Evolutionary conservation across 2,329 filamentous ascomycete genomes (phyloP), one percentile per base, ranked within the genome.

Genomic region (Talaromyces piceae): DNA sequence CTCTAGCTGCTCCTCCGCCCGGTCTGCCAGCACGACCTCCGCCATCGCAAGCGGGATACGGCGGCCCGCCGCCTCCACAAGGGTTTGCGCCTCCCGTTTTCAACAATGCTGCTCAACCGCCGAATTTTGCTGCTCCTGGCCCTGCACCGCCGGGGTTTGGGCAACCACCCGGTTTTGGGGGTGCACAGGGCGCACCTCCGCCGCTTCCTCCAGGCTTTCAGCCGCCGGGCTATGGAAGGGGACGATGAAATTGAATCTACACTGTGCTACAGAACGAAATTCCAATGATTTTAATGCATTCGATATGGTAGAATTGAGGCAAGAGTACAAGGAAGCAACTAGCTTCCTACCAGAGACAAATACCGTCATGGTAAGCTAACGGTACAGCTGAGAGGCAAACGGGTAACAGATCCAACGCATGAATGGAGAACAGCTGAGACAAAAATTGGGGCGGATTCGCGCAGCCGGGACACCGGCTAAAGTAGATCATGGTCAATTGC

Each of bases 11-110:
- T 27, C 72, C 73, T 8, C 73, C 74, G 12, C 73, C 77, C 6
- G 78, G 77, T 25, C 65, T 84, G 23, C 85, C 86, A 33, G 82
- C 84, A 52, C 74, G 85, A 33, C 86, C 86, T n/a, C 86, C 86
- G 3, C 82, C 83, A 16, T 81, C 77, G 13, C 81, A 84, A 60
- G 82, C 73, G 46, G 83, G 82, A 1, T 87, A 86, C 62, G 84
- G 84, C 39, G 85, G 84, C 8, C 51, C 51, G 28, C 45, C 50
- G n/a, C 49, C 44, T 23, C 45, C 49, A 41, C 63, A 71, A 55
- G 58, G 67, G 12, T 73, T 75, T 55, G 47, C 66, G 16, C 69
- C 68, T 26, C 65, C 64, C 46, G 68, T 65, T 47, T 73, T 71
- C 52, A 67, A 61, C 55, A 64, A 58, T 44, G 47, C 63, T n/a